Evolutionary conservation across 2,329 filamentous ascomycete genomes (phyloP).

Genomic region (Aspergillus spinulosporus): DNA sequence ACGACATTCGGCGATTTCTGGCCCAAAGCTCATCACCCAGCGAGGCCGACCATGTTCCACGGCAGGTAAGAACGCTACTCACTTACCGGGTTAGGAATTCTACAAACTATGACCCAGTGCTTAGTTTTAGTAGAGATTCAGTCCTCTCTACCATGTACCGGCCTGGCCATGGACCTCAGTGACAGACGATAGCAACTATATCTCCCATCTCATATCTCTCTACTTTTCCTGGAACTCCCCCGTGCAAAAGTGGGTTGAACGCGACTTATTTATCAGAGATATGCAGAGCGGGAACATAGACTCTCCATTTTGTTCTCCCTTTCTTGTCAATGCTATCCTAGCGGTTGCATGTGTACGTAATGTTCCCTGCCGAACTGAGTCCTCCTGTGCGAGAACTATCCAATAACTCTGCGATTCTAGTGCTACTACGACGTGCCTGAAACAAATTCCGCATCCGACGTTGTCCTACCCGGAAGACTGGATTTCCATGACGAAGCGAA

Average conservation of each 20-base stretch:
- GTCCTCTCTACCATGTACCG: constrained; percentile 20
- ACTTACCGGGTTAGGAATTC: neutral
- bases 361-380: neutral
- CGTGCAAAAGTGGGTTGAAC: constrained; percentile 27
- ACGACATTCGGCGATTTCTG: constrained; percentile 24
- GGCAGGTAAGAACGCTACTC: neutral
- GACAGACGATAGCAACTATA: constrained; percentile 31
- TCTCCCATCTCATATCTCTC: constrained; percentile 32
- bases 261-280: constrained; percentile 32
- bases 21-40: neutral
- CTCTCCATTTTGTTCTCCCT: constrained; percentile 31
- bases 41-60: neutral
- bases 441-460: neutral
- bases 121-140: constrained; percentile 12
- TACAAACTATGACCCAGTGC: constrained; percentile 2
- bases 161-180: constrained; percentile 35
- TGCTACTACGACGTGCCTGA: neutral
- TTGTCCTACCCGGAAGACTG: neutral
- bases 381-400: neutral
- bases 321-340: constrained; percentile 34
- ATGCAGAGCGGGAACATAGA: constrained; percentile 28
- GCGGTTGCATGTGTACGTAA: constrained; percentile 26
- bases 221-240: constrained; percentile 28
- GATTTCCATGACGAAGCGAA: constrained; percentile 1
- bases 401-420: neutral